Conservation (phyloP, 83 land plant species). For the Picea abies region DNA sequence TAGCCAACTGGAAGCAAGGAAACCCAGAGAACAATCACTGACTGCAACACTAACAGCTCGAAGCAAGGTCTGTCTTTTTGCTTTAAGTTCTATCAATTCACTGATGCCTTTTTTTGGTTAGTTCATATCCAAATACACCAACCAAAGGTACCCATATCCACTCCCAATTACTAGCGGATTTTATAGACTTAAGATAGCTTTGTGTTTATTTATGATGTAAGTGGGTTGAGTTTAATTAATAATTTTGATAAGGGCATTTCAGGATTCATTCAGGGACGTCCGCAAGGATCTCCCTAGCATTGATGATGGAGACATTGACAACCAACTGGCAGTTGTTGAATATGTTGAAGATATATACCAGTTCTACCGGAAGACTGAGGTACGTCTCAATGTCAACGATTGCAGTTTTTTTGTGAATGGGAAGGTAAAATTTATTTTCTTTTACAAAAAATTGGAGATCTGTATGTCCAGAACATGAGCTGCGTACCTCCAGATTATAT, state of each 20-base stretch:
- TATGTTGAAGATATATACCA: constrained; percentile 63
- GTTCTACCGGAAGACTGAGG: constrained; percentile 55
- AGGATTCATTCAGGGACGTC: constrained; percentile 6
- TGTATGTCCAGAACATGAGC: background rate
- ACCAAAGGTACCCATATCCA: no score
- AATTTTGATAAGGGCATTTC: background rate
- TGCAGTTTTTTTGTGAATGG: background rate
- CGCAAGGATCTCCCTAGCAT: constrained; percentile 36
- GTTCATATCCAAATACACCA: background rate
- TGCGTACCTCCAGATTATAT: constrained; percentile 31
- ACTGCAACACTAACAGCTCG: constrained; percentile 32
- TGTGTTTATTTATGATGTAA: constrained; percentile 1
- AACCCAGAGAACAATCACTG: constrained; percentile 9
- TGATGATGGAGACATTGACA: constrained; percentile 42
- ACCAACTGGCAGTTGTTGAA: constrained; percentile 66
- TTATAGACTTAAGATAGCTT: background rate
- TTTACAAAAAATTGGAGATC: background rate
- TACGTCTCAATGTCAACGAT: background rate
- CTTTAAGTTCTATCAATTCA: background rate
- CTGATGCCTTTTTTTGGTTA: background rate
- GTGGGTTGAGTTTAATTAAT: background rate
- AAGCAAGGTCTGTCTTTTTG: background rate
- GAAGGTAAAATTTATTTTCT: background rate
- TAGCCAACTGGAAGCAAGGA: no score
- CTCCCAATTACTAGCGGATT: background rate